Conservation (phyloP, 148 eudicot genomes). For the Camellia japonica region DNA sequence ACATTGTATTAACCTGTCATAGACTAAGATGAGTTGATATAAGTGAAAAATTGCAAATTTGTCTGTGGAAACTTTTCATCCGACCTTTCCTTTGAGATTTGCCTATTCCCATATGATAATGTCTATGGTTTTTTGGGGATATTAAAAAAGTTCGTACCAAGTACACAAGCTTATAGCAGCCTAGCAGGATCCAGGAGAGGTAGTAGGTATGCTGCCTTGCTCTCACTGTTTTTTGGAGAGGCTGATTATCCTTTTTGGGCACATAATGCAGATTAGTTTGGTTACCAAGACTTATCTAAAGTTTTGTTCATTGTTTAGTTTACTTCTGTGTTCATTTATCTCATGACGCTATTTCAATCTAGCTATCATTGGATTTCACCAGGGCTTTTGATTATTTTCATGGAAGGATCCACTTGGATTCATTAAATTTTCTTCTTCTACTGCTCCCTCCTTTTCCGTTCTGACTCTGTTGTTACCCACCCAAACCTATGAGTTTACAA, state of each 20-base stretch:
- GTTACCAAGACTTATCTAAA: background rate
- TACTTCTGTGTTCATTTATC: background rate
- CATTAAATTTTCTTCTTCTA: background rate
- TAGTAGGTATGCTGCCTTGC: too few species aligned
- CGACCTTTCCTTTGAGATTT: background rate
- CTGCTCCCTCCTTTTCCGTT: background rate
- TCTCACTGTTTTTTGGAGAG: too few species aligned
- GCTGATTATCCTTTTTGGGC: too few species aligned
- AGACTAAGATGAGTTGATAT: background rate
- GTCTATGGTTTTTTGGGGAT: background rate
- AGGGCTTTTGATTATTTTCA: background rate
- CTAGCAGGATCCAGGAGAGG: too few species aligned
- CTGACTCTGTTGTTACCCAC: too few species aligned
- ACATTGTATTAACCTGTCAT: background rate
- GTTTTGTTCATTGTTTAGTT: background rate
- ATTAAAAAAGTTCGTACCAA: background rate
- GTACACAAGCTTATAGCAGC: too few species aligned
- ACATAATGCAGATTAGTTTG: too few species aligned
- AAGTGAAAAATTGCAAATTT: background rate
- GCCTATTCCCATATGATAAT: background rate
- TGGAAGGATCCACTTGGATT: slow-evolving; percentile 1
- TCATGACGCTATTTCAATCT: background rate
- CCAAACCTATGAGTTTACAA: background rate
- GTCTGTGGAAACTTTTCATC: background rate
- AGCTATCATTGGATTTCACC: background rate